Conservation (phyloP, 495 filamentous ascomycete genomes). For the Aspergillus hancockii region DNA sequence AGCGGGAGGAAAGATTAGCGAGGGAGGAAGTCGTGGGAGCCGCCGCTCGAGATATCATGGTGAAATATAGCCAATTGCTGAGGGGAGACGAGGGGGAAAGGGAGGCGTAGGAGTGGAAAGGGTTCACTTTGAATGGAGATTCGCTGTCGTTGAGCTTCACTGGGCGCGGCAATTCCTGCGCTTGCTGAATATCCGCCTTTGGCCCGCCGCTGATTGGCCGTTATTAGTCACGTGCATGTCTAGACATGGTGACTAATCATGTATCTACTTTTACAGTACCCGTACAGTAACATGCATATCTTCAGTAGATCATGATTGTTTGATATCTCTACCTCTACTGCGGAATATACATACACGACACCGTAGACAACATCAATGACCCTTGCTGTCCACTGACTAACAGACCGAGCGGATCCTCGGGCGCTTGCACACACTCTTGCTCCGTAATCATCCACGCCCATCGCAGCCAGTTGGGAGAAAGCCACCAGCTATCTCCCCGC, state of each 20-base stretch:
- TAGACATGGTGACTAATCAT: slow-evolving; percentile 17
- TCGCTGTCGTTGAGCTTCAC: slow-evolving; percentile 28
- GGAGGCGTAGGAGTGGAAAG: slow-evolving; percentile 29
- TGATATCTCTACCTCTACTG: slow-evolving; percentile 19
- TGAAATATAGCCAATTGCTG: slow-evolving; percentile 39
- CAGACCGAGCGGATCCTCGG: slow-evolving; percentile 37
- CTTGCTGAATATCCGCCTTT: slow-evolving; percentile 53
- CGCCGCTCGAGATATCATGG: slow-evolving; percentile 54
- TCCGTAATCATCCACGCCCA: slow-evolving; percentile 44
- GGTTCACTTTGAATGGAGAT: slow-evolving; percentile 19
- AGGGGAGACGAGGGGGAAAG: slow-evolving; percentile 25
- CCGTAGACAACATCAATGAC: slow-evolving; percentile 33
- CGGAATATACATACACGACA: slow-evolving; percentile 45
- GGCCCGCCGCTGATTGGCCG: slow-evolving; percentile 38
- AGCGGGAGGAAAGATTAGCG: slow-evolving; percentile 55
- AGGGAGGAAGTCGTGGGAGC: slow-evolving; percentile 52
- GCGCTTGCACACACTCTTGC: slow-evolving; percentile 41
- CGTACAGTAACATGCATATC: too few relatives aligned
- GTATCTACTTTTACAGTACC: slow-evolving; percentile 1
- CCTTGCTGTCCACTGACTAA: slow-evolving; percentile 23
- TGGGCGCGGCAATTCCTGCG: slow-evolving; percentile 44
- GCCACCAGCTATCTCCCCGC: slow-evolving; percentile 35
- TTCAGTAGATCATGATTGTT: background rate
- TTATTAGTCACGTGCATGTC: slow-evolving; percentile 32
- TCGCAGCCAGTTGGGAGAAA: slow-evolving; percentile 43